A percentile compares a stretch with the other conserved stretches of the same genome.
These are phyloP conservation scores for Trebouxiophyceae sp. DNA, from an alignment of 163 green algal species.

Conservation along the genomic window DNA sequence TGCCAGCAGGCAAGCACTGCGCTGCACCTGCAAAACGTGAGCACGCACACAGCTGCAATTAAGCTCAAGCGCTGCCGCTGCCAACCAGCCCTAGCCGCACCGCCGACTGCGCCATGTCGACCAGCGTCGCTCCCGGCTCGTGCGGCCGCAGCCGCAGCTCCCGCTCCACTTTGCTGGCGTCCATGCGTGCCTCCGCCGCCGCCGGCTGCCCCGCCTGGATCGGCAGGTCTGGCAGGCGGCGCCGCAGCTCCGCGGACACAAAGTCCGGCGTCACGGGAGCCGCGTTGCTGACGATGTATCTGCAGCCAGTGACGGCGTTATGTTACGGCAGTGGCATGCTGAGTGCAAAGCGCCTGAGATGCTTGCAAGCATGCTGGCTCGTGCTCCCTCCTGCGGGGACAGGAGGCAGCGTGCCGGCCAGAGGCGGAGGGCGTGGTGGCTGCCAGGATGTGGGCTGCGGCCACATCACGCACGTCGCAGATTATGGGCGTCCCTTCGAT, in stretches of 20 bases:
- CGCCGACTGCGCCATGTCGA: constrained; percentile 44
- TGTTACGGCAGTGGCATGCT: too few species aligned
- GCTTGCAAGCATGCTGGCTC: too few species aligned
- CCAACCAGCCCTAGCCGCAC: constrained; percentile 27
- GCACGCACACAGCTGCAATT: too few species aligned
- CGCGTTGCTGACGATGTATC: constrained; percentile 1
- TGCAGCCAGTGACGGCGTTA: neutral
- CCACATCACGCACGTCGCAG: constrained; percentile 65
- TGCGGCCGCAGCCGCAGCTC: constrained; percentile 37
- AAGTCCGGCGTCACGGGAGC: neutral
- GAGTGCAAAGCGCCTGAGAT: too few species aligned
- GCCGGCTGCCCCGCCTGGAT: neutral
- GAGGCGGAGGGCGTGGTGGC: constrained; percentile 37
- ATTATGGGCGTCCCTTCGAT: constrained; percentile 6
- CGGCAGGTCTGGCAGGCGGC: neutral
- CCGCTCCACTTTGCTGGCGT: neutral
- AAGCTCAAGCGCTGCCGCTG: too few species aligned
- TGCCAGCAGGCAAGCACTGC: too few species aligned
- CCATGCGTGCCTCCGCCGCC: constrained; percentile 1
- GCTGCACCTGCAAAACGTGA: too few species aligned
- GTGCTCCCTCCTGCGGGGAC: too few species aligned
- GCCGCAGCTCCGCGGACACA: neutral
- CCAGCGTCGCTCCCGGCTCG: constrained; percentile 25
- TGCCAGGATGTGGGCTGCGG: constrained; percentile 59
- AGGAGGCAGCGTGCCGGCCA: constrained; percentile 22